phyloP scores from a whole-genome alignment of 2,329 filamentous ascomycete species.

The Bipolaris oryzae region DNA sequence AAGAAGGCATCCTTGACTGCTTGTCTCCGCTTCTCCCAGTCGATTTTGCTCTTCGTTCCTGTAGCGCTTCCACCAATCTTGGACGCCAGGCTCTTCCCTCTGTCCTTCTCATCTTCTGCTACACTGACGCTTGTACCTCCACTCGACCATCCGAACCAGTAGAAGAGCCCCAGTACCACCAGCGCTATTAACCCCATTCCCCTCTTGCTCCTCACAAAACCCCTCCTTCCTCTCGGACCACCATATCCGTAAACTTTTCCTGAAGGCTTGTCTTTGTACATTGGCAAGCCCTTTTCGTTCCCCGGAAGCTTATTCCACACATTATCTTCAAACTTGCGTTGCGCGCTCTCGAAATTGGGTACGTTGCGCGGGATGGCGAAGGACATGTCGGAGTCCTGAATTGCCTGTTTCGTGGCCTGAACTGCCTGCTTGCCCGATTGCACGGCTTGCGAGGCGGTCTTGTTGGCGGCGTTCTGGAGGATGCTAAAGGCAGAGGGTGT shows the following conservation, averaged over 20 bases:
- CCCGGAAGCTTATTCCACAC: conserved; percentile 63
- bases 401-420: conserved; percentile 38
- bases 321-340: conserved; percentile 50
- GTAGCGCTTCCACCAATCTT: conserved; percentile 39
- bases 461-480: conserved; percentile 41
- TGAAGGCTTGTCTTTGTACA: conserved; percentile 98
- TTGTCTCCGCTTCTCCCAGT: conserved; percentile 81
- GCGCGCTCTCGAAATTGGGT: conserved; percentile 51
- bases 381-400: conserved; percentile 50
- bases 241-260: conserved; percentile 65
- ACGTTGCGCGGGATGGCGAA: conserved; percentile 52
- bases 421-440: conserved; percentile 42
- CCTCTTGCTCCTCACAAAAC: conserved; percentile 63
- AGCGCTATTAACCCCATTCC: conserved; percentile 60
- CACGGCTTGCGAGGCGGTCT: conserved; percentile 31
- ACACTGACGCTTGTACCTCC: conserved; percentile 41
- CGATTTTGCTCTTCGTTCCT: conserved; percentile 51
- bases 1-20: conserved; percentile 88
- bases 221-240: conserved; percentile 61
- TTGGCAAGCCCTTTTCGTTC: conserved; percentile 70
- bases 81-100: conserved; percentile 38
- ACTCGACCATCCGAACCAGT: conserved; percentile 67
- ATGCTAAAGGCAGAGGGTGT: conserved; percentile 38
- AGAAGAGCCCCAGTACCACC: conserved; percentile 65
- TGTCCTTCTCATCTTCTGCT: conserved; percentile 33